Conservation (phyloP, 345 rosid genomes). For the Eutrema japonicum region DNA sequence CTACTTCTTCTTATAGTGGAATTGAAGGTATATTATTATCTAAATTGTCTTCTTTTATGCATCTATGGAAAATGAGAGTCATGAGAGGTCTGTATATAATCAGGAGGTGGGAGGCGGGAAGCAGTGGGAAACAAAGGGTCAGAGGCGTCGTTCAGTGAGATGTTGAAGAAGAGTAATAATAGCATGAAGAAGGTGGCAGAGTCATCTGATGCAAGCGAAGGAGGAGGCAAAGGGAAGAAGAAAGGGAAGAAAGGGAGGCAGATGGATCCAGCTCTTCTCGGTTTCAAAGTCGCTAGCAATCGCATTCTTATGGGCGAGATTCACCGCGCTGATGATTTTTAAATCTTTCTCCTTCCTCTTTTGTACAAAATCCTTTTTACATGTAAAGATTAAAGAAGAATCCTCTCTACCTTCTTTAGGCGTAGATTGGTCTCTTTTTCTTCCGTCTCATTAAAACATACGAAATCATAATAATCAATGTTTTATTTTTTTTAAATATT, state of each 20-base stretch:
- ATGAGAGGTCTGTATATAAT: neutral
- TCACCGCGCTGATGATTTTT: conserved; percentile 71
- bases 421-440: too few relatives aligned
- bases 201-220: conserved; percentile 37
- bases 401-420: too few relatives aligned
- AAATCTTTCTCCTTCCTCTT: conserved; percentile 1
- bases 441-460: too few relatives aligned
- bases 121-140: neutral
- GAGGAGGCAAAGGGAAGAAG: conserved; percentile 63
- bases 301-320: conserved; percentile 96
- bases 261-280: conserved; percentile 86
- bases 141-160: conserved; percentile 64
- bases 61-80: neutral
- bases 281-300: conserved; percentile 89
- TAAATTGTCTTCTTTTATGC: neutral
- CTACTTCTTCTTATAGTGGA: conserved; percentile 40
- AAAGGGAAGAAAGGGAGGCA: conserved; percentile 93
- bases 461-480: too few relatives aligned
- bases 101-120: conserved; percentile 47
- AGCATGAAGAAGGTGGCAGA: conserved; percentile 38
- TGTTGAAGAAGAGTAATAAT: conserved; percentile 46
- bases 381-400: conserved; percentile 1
- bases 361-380: conserved; percentile 30
- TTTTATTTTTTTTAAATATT: too few relatives aligned
- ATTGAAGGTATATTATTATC: conserved; percentile 49